phyloP scores from a whole-genome alignment of 1,284 basidiomycete species.

The Cutaneotrichosporon arboriforme region DNA sequence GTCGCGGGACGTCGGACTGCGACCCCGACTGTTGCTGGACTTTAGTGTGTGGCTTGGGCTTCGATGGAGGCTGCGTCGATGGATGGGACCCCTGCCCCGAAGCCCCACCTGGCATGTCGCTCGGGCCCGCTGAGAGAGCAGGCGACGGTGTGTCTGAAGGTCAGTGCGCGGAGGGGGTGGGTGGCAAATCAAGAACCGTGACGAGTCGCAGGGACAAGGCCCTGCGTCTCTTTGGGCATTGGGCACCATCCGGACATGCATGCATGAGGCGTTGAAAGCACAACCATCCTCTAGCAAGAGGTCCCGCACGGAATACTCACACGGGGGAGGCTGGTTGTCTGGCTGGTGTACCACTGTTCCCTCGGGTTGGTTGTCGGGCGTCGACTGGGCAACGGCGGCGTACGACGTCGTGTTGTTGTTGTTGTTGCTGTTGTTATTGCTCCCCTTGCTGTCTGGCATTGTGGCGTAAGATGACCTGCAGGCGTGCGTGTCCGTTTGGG shows the following conservation, averaged over 20 bases:
- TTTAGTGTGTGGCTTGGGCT: background rate
- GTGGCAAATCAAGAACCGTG: no score
- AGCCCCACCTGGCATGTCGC: background rate
- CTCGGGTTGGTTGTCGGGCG: conserved; percentile 6
- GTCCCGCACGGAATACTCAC: background rate
- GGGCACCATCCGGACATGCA: no score
- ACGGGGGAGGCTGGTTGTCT: conserved; percentile 6
- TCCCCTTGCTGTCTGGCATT: background rate
- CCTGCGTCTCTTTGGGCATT: no score
- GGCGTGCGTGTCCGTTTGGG: no score
- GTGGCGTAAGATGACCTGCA: background rate
- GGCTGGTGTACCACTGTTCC: background rate
- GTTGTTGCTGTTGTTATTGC: background rate
- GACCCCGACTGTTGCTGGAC: no score
- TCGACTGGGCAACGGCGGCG: conserved; percentile 3
- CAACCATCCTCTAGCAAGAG: no score
- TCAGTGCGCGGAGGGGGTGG: no score
- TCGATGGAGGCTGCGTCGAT: background rate
- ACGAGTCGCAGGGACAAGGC: no score
- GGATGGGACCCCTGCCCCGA: background rate
- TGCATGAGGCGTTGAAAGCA: no score
- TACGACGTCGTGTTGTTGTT: conserved; percentile 1
- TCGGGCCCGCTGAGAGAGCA: background rate
- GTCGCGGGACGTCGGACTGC: no score
- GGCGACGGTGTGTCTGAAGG: background rate